These are phyloP conservation scores for Stereocaulon alpinum DNA, from an alignment of 495 filamentous ascomycete genomes.

Conservation along the genomic window DNA sequence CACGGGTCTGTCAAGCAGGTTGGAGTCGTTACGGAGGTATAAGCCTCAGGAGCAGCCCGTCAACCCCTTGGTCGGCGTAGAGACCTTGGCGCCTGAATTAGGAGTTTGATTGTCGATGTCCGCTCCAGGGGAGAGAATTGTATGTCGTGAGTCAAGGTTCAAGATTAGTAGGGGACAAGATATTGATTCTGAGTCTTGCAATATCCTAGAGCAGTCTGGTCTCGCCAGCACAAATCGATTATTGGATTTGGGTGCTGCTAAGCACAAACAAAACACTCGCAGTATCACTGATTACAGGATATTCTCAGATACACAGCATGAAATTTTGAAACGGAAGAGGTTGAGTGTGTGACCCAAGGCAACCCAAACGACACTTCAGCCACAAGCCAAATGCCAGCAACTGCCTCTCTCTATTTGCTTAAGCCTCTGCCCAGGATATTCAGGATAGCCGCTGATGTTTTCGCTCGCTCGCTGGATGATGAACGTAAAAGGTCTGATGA, in stretches of 20 bases:
- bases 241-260: constrained; percentile 11
- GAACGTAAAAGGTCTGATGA: not conserved
- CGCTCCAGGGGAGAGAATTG: constrained; percentile 27
- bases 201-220: constrained; percentile 12
- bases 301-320: constrained; percentile 7
- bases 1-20: constrained; percentile 4
- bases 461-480: not conserved
- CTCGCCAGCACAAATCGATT: constrained; percentile 13
- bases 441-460: not conserved
- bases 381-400: constrained; percentile 10
- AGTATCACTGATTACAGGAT: constrained; percentile 14
- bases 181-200: constrained; percentile 8
- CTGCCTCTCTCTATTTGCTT: not conserved
- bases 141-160: constrained; percentile 3
- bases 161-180: constrained; percentile 14
- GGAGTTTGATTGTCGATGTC: constrained; percentile 19
- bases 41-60: not conserved
- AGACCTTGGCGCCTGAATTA: not conserved
- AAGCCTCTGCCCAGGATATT: constrained; percentile 7
- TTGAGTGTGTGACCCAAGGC: not conserved
- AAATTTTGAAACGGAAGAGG: not conserved
- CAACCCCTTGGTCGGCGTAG: not conserved
- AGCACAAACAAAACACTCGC: constrained; percentile 12
- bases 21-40: not conserved
- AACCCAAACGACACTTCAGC: constrained; percentile 4